phyloP scores from a whole-genome alignment of 495 filamentous ascomycete genomes.

The Hypoxylon lienhwacheense region DNA sequence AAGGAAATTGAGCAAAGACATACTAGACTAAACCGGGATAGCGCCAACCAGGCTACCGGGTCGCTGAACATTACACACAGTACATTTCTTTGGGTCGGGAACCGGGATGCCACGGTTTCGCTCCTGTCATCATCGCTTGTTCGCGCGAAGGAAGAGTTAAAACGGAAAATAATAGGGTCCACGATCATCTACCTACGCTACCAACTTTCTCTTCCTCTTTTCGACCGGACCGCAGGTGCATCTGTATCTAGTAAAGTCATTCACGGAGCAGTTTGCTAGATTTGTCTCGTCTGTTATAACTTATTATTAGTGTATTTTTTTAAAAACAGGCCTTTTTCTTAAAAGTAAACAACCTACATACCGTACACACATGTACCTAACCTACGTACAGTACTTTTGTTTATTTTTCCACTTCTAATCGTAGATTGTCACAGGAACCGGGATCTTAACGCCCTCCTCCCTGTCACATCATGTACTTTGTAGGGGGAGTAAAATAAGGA shows the following conservation, averaged over 20 bases:
- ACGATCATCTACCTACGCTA: too few species aligned
- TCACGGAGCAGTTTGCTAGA: slow-evolving; percentile 25
- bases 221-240: neutral
- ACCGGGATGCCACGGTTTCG: slow-evolving; percentile 11
- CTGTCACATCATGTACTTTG: too few species aligned
- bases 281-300: slow-evolving; percentile 13
- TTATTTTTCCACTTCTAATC: too few species aligned
- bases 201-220: too few species aligned
- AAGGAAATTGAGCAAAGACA: slow-evolving; percentile 11
- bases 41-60: slow-evolving; percentile 28
- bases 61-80: neutral
- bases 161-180: too few species aligned
- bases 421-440: too few species aligned
- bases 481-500: too few species aligned
- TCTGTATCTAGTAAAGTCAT: neutral
- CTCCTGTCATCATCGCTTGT: slow-evolving; percentile 1
- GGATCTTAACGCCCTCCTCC: too few species aligned
- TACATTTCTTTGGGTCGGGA: slow-evolving; percentile 12
- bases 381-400: too few species aligned
- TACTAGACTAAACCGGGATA: slow-evolving; percentile 18
- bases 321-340: slow-evolving; percentile 7
- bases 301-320: slow-evolving; percentile 10
- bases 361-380: too few species aligned
- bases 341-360: too few species aligned
- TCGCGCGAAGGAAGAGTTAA: neutral